Percentiles rank a stretch among this genome's conserved stretches.
These are phyloP conservation scores for Phymatotrichopsis omnivora DNA, from an alignment of 2,329 filamentous ascomycete species.

Conservation along the genomic window DNA sequence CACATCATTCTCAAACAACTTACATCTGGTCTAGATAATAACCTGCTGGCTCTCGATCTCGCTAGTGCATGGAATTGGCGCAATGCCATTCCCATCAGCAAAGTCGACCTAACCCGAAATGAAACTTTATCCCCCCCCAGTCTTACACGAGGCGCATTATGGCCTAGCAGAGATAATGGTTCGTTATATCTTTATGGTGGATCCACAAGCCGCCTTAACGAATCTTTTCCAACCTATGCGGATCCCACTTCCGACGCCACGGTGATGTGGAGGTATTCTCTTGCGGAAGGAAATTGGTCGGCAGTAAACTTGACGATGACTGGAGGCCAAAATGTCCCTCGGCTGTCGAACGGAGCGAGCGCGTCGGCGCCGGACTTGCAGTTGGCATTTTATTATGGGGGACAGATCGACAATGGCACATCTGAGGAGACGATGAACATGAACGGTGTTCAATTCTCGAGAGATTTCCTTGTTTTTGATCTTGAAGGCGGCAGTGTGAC, in stretches of 20 bases:
- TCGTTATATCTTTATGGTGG: conserved; percentile 14
- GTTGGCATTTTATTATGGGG: conserved; percentile 14
- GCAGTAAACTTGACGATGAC: background rate
- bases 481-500: conserved; percentile 4
- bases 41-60: conserved; percentile 8
- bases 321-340: conserved; percentile 2
- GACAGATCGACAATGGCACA: conserved; percentile 14
- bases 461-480: conserved; percentile 8
- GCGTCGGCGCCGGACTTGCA: conserved; percentile 6
- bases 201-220: conserved; percentile 13
- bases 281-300: background rate
- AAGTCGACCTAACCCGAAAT: background rate
- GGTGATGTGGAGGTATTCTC: conserved; percentile 14
- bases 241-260: conserved; percentile 5
- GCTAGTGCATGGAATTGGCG: conserved; percentile 7
- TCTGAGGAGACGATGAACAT: background rate
- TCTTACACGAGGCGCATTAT: conserved; percentile 8
- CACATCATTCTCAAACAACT: background rate
- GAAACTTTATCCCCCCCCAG: background rate
- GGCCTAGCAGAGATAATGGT: conserved; percentile 13
- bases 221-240: conserved; percentile 9
- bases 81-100: conserved; percentile 6
- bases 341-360: conserved; percentile 14
- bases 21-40: conserved; percentile 5
- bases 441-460: conserved; percentile 1